Percentiles rank a stretch among this genome's conserved stretches.
phyloP scores from a whole-genome alignment of 257 asterid genomes.

The Solanum medicagineum region DNA sequence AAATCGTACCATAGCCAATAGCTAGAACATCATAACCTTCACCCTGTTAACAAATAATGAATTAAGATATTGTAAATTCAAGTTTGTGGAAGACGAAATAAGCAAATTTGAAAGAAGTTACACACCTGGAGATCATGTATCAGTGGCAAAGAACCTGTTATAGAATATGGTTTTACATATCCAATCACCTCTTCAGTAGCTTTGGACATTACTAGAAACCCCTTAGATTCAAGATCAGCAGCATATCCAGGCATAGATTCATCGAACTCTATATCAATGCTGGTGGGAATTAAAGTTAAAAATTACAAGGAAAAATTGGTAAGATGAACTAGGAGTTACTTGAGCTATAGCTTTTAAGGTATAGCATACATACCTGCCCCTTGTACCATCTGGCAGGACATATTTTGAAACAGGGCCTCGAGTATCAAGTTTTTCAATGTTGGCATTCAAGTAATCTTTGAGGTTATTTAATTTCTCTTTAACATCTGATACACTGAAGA shows the following conservation, averaged over 20 bases:
- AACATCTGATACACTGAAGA: slow-evolving; percentile 63
- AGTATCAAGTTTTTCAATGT: slow-evolving; percentile 58
- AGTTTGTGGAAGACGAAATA: not conserved
- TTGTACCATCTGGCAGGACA: slow-evolving; percentile 73
- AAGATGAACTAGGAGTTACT: not conserved
- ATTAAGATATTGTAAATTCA: not conserved
- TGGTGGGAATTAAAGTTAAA: slow-evolving; percentile 10
- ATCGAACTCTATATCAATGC: slow-evolving; percentile 56
- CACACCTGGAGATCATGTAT: slow-evolving; percentile 79
- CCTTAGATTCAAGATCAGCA: slow-evolving; percentile 73
- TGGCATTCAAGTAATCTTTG: slow-evolving; percentile 67
- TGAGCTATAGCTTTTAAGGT: not conserved
- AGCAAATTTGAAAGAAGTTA: not conserved
- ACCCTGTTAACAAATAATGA: slow-evolving; percentile 29
- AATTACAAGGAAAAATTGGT: not conserved
- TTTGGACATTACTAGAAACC: slow-evolving; percentile 71
- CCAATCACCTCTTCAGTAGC: slow-evolving; percentile 93
- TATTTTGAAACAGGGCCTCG: slow-evolving; percentile 88
- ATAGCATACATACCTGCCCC: slow-evolving; percentile 55
- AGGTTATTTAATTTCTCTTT: slow-evolving; percentile 51
- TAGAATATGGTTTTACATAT: slow-evolving; percentile 82
- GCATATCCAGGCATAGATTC: slow-evolving; percentile 77
- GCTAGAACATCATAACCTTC: slow-evolving; percentile 94
- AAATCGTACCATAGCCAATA: slow-evolving; percentile 68
- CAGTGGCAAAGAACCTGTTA: slow-evolving; percentile 88